Conservation (phyloP, 2,329 filamentous ascomycete genomes). For the Cladophialophora psammophila region DNA sequence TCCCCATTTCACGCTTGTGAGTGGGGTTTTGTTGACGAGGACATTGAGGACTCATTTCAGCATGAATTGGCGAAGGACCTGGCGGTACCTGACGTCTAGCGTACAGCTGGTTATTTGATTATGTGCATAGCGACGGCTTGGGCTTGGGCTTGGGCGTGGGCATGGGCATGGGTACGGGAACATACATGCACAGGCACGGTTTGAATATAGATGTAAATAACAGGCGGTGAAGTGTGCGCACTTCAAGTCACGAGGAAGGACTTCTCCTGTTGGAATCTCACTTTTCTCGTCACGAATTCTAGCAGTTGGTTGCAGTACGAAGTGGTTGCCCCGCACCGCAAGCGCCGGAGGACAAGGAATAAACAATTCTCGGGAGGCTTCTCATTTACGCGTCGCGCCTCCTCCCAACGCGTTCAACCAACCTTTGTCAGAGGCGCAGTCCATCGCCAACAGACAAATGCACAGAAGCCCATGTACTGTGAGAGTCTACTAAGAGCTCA, state of each 20-base stretch:
- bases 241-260: not conserved
- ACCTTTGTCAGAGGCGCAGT: not conserved
- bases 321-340: not conserved
- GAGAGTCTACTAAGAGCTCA: not conserved
- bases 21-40: slow-evolving; percentile 1
- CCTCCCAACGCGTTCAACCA: not conserved
- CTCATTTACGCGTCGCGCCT: slow-evolving; percentile 2
- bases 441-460: not conserved
- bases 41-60: not conserved
- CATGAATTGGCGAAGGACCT: not conserved
- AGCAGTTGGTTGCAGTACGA: too few species aligned
- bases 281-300: not conserved
- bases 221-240: not conserved
- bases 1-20: not conserved
- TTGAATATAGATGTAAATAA: slow-evolving; percentile 6
- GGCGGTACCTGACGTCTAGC: not conserved
- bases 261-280: not conserved
- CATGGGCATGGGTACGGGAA: not conserved
- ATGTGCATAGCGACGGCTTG: slow-evolving; percentile 31
- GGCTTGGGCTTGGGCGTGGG: slow-evolving; percentile 11
- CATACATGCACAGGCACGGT: not conserved
- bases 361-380: not conserved
- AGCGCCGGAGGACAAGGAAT: not conserved
- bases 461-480: not conserved
- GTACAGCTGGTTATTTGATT: slow-evolving; percentile 3